A percentile compares a stretch with the other conserved stretches of the same genome.
These are phyloP conservation scores for Trichoderma endophyticum DNA, from an alignment of 2,329 filamentous ascomycete genomes.

Conservation along the genomic window DNA sequence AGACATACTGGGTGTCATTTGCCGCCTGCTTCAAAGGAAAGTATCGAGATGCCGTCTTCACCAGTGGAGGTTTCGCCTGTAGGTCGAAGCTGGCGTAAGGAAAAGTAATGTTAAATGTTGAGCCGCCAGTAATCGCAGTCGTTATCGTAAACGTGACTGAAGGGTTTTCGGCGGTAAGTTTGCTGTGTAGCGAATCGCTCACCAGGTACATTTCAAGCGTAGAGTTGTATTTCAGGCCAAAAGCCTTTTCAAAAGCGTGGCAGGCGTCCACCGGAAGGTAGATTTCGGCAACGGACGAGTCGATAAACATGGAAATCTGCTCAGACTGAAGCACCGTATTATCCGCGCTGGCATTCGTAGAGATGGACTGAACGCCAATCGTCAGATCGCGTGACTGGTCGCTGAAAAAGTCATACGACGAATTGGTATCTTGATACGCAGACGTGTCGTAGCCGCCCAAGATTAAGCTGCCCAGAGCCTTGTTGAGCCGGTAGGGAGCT, in stretches of 20 bases:
- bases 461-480: slow-evolving; percentile 16
- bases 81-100: slow-evolving; percentile 23
- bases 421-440: slow-evolving; percentile 1
- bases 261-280: slow-evolving; percentile 18
- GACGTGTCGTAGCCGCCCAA: slow-evolving; percentile 19
- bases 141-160: slow-evolving; percentile 14
- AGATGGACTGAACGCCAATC: slow-evolving; percentile 17
- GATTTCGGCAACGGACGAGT: slow-evolving; percentile 19
- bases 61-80: slow-evolving; percentile 15
- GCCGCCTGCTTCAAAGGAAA: slow-evolving; percentile 20
- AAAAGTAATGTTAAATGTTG: slow-evolving; percentile 17
- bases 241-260: slow-evolving; percentile 16
- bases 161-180: slow-evolving; percentile 1
- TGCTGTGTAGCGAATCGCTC: slow-evolving; percentile 13
- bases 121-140: slow-evolving; percentile 11
- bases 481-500: slow-evolving; percentile 17
- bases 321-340: not conserved
- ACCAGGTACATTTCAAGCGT: slow-evolving; percentile 17
- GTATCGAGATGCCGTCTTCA: slow-evolving; percentile 17
- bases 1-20: slow-evolving; percentile 21
- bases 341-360: slow-evolving; percentile 13
- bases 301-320: slow-evolving; percentile 19
- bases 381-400: slow-evolving; percentile 19
- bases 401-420: slow-evolving; percentile 15
- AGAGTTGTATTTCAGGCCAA: slow-evolving; percentile 12